Evolutionary conservation across 176 grass and related monocot species (phyloP).

Genomic region (Oryza rufipogon): DNA sequence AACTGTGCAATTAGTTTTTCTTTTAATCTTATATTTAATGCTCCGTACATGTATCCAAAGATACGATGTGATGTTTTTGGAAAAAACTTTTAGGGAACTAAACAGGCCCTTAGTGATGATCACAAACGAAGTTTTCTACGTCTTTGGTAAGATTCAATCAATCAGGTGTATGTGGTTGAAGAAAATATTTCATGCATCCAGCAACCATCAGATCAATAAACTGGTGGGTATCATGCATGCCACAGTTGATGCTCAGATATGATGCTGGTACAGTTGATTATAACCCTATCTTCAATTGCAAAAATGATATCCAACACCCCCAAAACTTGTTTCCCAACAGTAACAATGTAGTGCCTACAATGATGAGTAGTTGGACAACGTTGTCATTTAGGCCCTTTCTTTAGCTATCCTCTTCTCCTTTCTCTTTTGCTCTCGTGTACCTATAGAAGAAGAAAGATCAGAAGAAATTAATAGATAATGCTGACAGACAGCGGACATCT

Average conservation of each 20-base stretch:
- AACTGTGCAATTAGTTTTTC: too few relatives aligned
- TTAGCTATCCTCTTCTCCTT: conserved; percentile 63
- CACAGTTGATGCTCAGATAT: neutral
- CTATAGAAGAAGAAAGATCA: conserved; percentile 38
- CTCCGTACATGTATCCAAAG: too few relatives aligned
- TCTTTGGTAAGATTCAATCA: neutral
- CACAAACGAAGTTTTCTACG: neutral
- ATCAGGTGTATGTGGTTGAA: neutral
- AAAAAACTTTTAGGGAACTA: too few relatives aligned
- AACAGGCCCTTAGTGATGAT: neutral
- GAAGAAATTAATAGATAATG: neutral
- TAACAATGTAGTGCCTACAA: neutral
- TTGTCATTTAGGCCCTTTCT: conserved; percentile 35
- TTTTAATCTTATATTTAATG: too few relatives aligned
- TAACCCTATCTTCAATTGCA: neutral
- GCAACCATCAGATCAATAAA: neutral
- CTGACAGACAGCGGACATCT: neutral
- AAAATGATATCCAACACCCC: neutral
- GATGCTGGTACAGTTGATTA: neutral
- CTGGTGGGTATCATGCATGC: neutral
- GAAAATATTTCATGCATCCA: neutral
- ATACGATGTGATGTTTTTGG: too few relatives aligned
- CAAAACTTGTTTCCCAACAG: neutral
- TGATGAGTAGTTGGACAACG: neutral
- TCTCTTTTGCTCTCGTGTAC: conserved; percentile 70